Evolutionary conservation across 192 early-diverging fungal genomes (phyloP).

Genomic region (Dispira simplex): DNA sequence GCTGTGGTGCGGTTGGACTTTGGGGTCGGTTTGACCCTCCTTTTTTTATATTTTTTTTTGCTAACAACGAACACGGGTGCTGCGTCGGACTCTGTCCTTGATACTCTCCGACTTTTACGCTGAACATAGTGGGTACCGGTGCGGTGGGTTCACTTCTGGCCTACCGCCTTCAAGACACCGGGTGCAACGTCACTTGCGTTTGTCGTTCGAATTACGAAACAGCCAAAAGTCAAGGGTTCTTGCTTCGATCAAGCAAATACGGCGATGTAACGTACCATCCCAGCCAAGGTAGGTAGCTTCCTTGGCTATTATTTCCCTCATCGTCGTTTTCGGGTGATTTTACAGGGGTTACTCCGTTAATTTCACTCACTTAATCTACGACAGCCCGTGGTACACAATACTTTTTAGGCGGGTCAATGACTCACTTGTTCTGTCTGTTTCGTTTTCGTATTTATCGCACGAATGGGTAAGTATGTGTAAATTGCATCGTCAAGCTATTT

Average conservation of each 20-base stretch:
- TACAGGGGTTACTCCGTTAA: background rate
- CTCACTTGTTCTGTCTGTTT: too few species aligned
- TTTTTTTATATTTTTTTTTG: too few species aligned
- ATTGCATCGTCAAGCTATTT: too few species aligned
- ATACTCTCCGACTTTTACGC: background rate
- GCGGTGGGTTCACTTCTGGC: slow-evolving; percentile 49
- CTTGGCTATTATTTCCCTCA: background rate
- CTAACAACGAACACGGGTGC: too few species aligned
- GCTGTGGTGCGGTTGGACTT: too few species aligned
- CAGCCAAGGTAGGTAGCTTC: slow-evolving; percentile 20
- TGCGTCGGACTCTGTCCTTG: too few species aligned
- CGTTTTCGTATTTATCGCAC: too few species aligned
- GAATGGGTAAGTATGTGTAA: too few species aligned
- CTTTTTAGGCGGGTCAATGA: too few species aligned
- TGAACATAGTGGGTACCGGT: slow-evolving; percentile 41
- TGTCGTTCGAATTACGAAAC: slow-evolving; percentile 51
- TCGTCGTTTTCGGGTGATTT: too few species aligned
- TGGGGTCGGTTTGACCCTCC: too few species aligned
- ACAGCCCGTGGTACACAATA: background rate
- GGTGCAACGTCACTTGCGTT: slow-evolving; percentile 34
- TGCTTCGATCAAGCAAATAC: slow-evolving; percentile 34
- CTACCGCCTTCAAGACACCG: slow-evolving; percentile 40
- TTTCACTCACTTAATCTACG: background rate
- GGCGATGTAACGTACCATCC: slow-evolving; percentile 39
- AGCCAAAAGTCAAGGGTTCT: slow-evolving; percentile 34